phyloP scores from a whole-genome alignment of 148 eudicot genomes.

The Vaccinium vitisidaea region DNA sequence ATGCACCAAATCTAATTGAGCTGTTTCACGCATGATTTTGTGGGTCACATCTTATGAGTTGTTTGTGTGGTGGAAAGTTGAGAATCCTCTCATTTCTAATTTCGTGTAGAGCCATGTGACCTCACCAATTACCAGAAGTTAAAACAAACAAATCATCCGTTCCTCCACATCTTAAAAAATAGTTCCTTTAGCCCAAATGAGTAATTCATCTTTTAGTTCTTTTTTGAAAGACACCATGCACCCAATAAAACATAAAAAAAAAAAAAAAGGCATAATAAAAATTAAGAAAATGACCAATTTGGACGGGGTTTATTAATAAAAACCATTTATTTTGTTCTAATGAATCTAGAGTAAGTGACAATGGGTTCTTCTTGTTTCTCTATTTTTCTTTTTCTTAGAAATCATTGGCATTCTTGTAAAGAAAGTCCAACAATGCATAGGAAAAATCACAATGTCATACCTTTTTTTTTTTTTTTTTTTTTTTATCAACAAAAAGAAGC shows the following conservation, averaged over 20 bases:
- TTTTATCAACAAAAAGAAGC: not conserved
- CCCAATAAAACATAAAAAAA: not conserved
- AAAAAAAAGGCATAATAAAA: not conserved
- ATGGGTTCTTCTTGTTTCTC: not conserved
- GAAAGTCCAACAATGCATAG: not conserved
- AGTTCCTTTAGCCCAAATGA: not conserved
- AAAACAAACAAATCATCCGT: not conserved
- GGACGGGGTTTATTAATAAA: not conserved
- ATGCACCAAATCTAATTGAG: slow-evolving; percentile 51
- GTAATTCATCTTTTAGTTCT: not conserved
- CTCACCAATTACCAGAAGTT: slow-evolving; percentile 9
- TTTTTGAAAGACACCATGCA: not conserved
- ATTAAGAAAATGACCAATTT: not conserved
- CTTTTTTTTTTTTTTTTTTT: not conserved
- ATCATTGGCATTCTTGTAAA: not conserved
- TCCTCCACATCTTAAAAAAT: not conserved
- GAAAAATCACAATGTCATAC: not conserved
- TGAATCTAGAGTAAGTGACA: not conserved
- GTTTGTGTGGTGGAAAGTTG: slow-evolving; percentile 42
- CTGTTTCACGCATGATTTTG: slow-evolving; percentile 56
- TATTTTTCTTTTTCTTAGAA: not conserved
- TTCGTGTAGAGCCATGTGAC: slow-evolving; percentile 21
- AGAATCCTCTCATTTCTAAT: slow-evolving; percentile 14
- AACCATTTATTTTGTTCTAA: not conserved
- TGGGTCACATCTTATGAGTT: slow-evolving; percentile 41